Base-by-base conservation (phyloP, 495 filamentous ascomycete species). In the Oleoguttula mirabilis region DNA sequence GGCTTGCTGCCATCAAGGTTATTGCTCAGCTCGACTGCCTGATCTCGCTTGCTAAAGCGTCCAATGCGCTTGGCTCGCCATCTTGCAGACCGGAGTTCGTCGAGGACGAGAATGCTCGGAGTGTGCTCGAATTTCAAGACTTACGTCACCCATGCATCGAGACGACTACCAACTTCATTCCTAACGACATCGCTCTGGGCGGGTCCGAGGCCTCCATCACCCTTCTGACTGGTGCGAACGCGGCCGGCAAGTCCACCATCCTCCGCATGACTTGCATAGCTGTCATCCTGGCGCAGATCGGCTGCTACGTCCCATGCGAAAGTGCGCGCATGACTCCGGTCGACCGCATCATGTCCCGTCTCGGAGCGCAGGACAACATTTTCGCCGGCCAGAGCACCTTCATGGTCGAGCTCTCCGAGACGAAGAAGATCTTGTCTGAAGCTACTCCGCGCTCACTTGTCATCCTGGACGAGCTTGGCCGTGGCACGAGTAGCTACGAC, bases 301-400 rank as follows among this genome's bases (percentile, higher is more conserved):
- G 90, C 45, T 94, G 88, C 63, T 84, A 94, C 52, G 75, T 99
- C 3, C 90, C 90, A 16, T 84, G 81, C 50, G 63, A 68, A 21
- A 83, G 84, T 5, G 90, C 90, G 8, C 74, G 69, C n/a, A 65
- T 99, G 22, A 96, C 92, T 0, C 87, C 90, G 0, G 72, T 88
- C 21, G 92, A 99, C 59, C 83, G 90, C 32, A 96, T 99, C 68
- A 99, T 99, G 92, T 94, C 87, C 4, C 86, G 92, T 17, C 81
- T 99, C 0, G 92, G 92, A 11, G 92, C 92, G 35, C 94, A 96
- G 57, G 90, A 99, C 71, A 94, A 95, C 63, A 96, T 99, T 59
- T 95, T 99, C 57, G 92, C 88, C 17, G 85, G 88, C 2, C 92
- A 99, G 63, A 87, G 80, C 19, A 99, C 90, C 22, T 99, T 99